Base-by-base conservation (phyloP, 2,329 filamentous ascomycete genomes). In the Stagonosporopsis vannaccii region DNA sequence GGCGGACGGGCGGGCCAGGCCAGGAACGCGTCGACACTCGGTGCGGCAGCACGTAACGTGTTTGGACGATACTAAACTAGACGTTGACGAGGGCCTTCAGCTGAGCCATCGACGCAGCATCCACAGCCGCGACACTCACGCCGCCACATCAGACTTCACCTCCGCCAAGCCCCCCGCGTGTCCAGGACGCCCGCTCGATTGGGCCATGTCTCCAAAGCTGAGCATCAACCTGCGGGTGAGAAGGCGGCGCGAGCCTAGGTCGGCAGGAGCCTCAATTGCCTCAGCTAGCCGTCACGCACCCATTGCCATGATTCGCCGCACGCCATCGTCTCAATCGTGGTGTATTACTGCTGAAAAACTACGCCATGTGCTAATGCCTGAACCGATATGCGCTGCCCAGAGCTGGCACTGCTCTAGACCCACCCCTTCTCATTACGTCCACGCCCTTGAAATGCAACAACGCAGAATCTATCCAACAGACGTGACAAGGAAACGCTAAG, bases 231-330 rank as follows among this genome's bases (percentile, higher is more conserved):
- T 57, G 49, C 56, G 30, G 56, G 59, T 55, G 52, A 56, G 48
- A 49, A 49, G 15, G 51, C 55, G 52, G 49, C 55, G 40, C 58
- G 46, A 45, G 47, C 55, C 58, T 50, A 52, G 26, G 35, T 45
- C 39, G 49, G 47, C 40, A 7, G 25, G 17, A 51, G 33, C 48
- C 48, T 51, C 40, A 44, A n/a, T 32, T 32, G 30, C 48, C 51
- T 22, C 35, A 52, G 49, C 30, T n/a, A 32, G 30, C 30, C 30
- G 15, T 32, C 5, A 28, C 26, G 3, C 3, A 12, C 28, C n/a
- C n/a, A n/a, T n/a, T n/a, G n/a, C n/a, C n/a, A n/a, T n/a, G n/a
- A 26, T 26, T 26, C 9, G 25, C 25, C 25, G 9, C 5, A 26
- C 25, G 25, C 25, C 25, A 26, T 26, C 9, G 30, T 32, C 30